These are phyloP conservation scores for Penicillium paneum DNA, from an alignment of 2,329 filamentous ascomycete species.

Conservation along the genomic window DNA sequence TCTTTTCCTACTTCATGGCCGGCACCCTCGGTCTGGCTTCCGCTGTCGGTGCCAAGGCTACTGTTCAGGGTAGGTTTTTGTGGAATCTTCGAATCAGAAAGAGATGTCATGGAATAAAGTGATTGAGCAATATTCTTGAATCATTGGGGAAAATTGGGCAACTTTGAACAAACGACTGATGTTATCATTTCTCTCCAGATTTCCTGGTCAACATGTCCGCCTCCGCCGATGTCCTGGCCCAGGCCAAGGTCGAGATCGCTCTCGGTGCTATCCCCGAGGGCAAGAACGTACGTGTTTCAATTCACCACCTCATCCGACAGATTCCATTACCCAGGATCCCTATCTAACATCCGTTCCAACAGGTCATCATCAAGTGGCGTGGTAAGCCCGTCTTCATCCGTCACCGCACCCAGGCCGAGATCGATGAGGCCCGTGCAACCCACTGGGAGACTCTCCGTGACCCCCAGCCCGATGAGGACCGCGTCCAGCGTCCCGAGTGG, in stretches of 20 bases:
- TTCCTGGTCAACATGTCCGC: conserved; percentile 99
- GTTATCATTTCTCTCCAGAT: conserved; percentile 57
- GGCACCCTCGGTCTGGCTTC: conserved; percentile 89
- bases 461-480: conserved; percentile 84
- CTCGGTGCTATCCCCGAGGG: conserved; percentile 90
- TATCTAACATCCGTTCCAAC: conserved; percentile 19
- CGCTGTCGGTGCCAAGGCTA: conserved; percentile 93
- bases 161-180: conserved; percentile 21
- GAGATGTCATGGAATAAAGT: not conserved
- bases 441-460: conserved; percentile 82
- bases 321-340: conserved; percentile 4
- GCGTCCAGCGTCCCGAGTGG: conserved; percentile 98
- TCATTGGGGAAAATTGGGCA: not conserved
- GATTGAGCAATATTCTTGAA: conserved; percentile 2
- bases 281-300: conserved; percentile 79
- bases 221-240: conserved; percentile 95
- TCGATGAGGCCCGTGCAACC: conserved; percentile 88
- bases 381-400: conserved; percentile 99
- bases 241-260: conserved; percentile 99
- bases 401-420: conserved; percentile 90
- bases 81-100: conserved; percentile 1
- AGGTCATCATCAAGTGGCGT: conserved; percentile 99
- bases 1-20: conserved; percentile 98
- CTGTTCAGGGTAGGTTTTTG: conserved; percentile 79
- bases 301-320: not conserved